Base-by-base conservation (phyloP, 2,329 filamentous ascomycete genomes). In the Ophiostoma fasciatum region DNA sequence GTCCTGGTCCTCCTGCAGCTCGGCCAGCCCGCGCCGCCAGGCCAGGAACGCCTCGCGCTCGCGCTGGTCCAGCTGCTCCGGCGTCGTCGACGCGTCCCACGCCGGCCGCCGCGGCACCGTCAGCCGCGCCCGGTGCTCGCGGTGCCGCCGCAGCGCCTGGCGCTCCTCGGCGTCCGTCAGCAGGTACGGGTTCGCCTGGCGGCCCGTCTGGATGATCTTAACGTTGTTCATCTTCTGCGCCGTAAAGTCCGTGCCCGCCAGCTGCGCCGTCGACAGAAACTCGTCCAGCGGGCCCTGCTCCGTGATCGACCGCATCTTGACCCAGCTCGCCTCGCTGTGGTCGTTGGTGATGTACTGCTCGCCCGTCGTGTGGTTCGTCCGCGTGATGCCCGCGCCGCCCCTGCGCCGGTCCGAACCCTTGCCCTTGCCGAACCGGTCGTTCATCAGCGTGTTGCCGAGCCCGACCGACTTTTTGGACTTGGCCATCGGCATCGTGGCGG, bases 141-240 rank as follows among this genome's bases (percentile, higher is more conserved):
- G 77, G 49, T 96, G 88, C 60, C 92, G 94, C 49, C 73, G 75
- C 34, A 84, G 61, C 15, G 82, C 68, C 9, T 70, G 73, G 48
- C 77, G 68, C 64, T 98, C 87, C 55, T 98, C 88, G 19, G 76
- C 71, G 0, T 81, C 75, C 1, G 84, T 88, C 14, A 98, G 66
- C 5, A 98, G 65, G 49, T 88, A 98, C 0, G 90, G 90, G 57
- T 98, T 98, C 9, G 5, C n/a, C 62, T 81, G 83, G 61, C 94
- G 87, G 56, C 94, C 85, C 46, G 78, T 79, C 56, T 98, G 90
- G 48, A 98, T 94, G 54, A 98, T 94, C 65, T 94, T 94, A 60
- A 96, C 82, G 53, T 92, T 96, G 62, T 88, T 96, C 74, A 93
- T 82, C 70, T 96, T 96, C 65, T 96, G 87, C 20, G 90, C 92